A percentile compares a stretch with the other conserved stretches of the same genome.
These are phyloP conservation scores for Candida caryicola DNA, from an alignment of 805 yeast genomes.

Conservation along the genomic window DNA sequence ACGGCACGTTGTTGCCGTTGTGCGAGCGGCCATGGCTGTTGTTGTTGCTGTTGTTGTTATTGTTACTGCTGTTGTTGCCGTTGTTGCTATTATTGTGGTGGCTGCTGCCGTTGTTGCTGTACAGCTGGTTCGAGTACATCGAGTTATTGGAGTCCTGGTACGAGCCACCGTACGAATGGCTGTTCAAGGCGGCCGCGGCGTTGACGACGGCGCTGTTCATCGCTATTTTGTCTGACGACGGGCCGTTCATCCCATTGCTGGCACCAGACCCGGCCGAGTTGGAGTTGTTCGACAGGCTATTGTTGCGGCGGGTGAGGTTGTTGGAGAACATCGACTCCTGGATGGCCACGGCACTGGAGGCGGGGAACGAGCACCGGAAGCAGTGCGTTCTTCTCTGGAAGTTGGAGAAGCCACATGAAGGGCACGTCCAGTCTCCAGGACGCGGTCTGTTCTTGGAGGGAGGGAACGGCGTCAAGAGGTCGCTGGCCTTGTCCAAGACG, in stretches of 20 bases:
- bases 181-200: slow-evolving; percentile 10
- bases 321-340: slow-evolving; percentile 55
- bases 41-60: slow-evolving; percentile 13
- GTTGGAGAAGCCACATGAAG: slow-evolving; percentile 91
- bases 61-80: slow-evolving; percentile 11
- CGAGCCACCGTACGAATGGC: slow-evolving; percentile 3
- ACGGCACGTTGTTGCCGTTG: slow-evolving; percentile 65
- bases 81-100: neutral
- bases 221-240: slow-evolving; percentile 14
- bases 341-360: slow-evolving; percentile 65
- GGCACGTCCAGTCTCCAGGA: slow-evolving; percentile 99
- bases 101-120: neutral
- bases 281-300: slow-evolving; percentile 5
- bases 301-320: slow-evolving; percentile 6
- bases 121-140: neutral
- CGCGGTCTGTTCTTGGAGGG: slow-evolving; percentile 82
- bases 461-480: slow-evolving; percentile 80
- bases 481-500: slow-evolving; percentile 79
- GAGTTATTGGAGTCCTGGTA: neutral
- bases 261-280: slow-evolving; percentile 2
- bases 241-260: slow-evolving; percentile 9
- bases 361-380: slow-evolving; percentile 88
- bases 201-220: slow-evolving; percentile 13
- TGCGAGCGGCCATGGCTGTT: slow-evolving; percentile 17
- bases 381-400: slow-evolving; percentile 93